phyloP scores from a whole-genome alignment of 140 eudicot species.

The Senecio squalidus region DNA sequence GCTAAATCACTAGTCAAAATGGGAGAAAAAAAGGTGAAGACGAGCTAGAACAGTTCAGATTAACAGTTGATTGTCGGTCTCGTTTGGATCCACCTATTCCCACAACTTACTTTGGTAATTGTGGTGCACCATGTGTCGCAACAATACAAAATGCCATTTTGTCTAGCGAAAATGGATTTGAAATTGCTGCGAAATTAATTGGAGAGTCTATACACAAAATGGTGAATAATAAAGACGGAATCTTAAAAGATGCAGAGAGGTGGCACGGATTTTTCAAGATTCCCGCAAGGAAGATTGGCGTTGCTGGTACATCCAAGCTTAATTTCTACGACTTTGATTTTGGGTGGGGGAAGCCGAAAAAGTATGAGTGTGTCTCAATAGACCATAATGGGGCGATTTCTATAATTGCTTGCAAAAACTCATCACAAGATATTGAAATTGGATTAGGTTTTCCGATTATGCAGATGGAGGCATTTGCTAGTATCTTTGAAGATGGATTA shows the following conservation, averaged over 20 bases:
- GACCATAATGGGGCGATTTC: neutral
- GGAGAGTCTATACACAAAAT: slow-evolving; percentile 19
- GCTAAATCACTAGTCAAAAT: neutral
- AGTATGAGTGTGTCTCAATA: neutral
- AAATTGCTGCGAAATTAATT: slow-evolving; percentile 14
- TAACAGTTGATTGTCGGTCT: neutral
- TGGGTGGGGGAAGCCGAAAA: slow-evolving; percentile 9
- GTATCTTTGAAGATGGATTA: slow-evolving; percentile 1
- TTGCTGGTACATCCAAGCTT: slow-evolving; percentile 7
- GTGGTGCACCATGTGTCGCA: slow-evolving; percentile 4
- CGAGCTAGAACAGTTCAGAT: neutral
- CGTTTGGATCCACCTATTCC: slow-evolving; percentile 9
- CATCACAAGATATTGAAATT: slow-evolving; percentile 1
- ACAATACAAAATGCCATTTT: slow-evolving; percentile 5
- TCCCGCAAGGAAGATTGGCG: slow-evolving; percentile 10
- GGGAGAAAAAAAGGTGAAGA: neutral
- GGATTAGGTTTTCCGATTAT: neutral
- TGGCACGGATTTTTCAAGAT: slow-evolving; percentile 7
- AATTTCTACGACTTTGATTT: neutral
- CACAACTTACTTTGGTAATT: slow-evolving; percentile 3
- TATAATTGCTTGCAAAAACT: neutral
- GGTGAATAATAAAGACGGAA: slow-evolving; percentile 21
- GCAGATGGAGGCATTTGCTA: slow-evolving; percentile 8
- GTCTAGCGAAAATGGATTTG: slow-evolving; percentile 28
- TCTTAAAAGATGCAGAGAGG: slow-evolving; percentile 19